Evolutionary conservation across 352 stramenopile species (phyloP).

Genomic region (Globisporangium cystogenes): DNA sequence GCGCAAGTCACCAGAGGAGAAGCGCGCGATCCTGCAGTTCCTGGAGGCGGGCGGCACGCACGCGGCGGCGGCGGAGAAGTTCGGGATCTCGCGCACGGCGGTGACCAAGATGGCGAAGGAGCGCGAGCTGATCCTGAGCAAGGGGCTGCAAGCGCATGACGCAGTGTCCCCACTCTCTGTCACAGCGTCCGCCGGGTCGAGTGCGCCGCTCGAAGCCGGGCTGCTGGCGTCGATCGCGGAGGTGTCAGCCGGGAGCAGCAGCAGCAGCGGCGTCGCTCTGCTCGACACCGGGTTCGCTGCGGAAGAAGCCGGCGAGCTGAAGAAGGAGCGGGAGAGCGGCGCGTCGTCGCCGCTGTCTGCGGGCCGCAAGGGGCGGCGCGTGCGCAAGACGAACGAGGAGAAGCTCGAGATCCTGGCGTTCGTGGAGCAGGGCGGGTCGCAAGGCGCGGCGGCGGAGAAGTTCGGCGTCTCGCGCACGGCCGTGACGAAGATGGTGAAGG

Average conservation of each 20-base stretch:
- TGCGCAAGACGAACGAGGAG: slow-evolving; percentile 79
- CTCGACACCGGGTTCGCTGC: neutral
- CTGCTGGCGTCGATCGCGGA: neutral
- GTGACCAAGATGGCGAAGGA: slow-evolving; percentile 67
- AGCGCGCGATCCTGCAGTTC: slow-evolving; percentile 45
- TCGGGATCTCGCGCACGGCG: slow-evolving; percentile 43
- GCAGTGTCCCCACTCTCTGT: neutral
- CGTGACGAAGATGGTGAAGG: slow-evolving; percentile 86
- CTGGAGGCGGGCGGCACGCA: slow-evolving; percentile 47
- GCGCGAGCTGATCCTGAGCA: slow-evolving; percentile 24
- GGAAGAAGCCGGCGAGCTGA: neutral
- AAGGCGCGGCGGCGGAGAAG: slow-evolving; percentile 69
- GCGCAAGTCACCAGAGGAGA: slow-evolving; percentile 45
- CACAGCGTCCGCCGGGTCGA: slow-evolving; percentile 1
- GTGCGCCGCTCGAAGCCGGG: neutral
- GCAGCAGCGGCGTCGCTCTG: neutral
- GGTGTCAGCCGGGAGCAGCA: neutral
- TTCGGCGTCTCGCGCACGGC: slow-evolving; percentile 78
- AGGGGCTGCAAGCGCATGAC: neutral
- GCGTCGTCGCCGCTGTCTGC: neutral
- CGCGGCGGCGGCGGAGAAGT: slow-evolving; percentile 40
- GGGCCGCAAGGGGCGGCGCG: slow-evolving; percentile 40
- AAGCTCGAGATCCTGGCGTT: slow-evolving; percentile 81
- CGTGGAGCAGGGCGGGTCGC: slow-evolving; percentile 72
- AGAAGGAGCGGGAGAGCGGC: neutral